Conservation (phyloP, 352 stramenopile genomes). For the Globisporangium ultimum region DNA sequence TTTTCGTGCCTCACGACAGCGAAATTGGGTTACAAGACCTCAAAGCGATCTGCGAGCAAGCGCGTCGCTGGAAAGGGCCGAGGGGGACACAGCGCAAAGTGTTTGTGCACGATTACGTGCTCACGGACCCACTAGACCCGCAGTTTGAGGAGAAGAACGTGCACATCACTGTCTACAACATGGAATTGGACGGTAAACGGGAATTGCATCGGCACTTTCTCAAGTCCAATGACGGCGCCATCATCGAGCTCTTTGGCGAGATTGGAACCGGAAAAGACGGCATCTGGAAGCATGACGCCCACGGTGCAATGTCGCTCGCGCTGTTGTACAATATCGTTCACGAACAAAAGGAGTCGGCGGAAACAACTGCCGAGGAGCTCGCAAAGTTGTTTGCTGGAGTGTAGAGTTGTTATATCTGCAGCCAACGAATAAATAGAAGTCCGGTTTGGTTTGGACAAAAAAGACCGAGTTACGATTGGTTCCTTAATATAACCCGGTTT, state of each 20-base stretch:
- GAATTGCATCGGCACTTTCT: slow-evolving; percentile 88
- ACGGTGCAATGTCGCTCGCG: slow-evolving; percentile 31
- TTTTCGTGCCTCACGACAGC: slow-evolving; percentile 89
- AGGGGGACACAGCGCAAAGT: slow-evolving; percentile 65
- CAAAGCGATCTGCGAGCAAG: slow-evolving; percentile 51
- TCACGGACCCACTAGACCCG: slow-evolving; percentile 66
- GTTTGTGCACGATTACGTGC: slow-evolving; percentile 77
- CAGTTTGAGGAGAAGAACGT: slow-evolving; percentile 61
- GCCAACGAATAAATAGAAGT: no score
- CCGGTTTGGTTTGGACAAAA: no score
- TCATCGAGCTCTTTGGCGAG: slow-evolving; percentile 86
- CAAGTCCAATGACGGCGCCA: slow-evolving; percentile 72
- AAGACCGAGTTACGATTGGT: no score
- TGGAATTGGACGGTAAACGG: slow-evolving; percentile 45
- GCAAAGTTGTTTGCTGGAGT: slow-evolving; percentile 11
- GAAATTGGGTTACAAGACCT: slow-evolving; percentile 81
- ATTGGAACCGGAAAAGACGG: slow-evolving; percentile 31
- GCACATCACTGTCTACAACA: slow-evolving; percentile 83
- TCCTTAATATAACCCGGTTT: no score
- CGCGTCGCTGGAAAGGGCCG: slow-evolving; percentile 59
- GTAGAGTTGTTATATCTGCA: background rate
- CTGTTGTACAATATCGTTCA: slow-evolving; percentile 57
- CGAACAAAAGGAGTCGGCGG: slow-evolving; percentile 22
- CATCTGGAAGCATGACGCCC: slow-evolving; percentile 31
- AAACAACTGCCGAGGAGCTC: background rate